A percentile compares a stretch with the other conserved stretches of the same genome.
Evolutionary conservation across 169 alveolate species (phyloP).

Genomic region (Babesia caballi): DNA sequence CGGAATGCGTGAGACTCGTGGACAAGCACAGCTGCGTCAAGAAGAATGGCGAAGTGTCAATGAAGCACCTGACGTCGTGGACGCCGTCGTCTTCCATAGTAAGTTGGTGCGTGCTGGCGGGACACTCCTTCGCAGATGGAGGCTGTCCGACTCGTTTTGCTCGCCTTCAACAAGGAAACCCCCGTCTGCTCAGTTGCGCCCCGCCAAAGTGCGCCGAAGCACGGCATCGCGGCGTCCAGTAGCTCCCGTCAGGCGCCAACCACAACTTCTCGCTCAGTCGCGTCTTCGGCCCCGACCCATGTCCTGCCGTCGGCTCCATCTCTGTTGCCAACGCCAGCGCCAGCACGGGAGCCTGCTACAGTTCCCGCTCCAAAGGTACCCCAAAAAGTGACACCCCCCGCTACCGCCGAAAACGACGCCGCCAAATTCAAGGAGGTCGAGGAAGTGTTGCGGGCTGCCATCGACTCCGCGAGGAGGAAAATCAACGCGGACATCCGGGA

Average conservation of each 20-base stretch:
- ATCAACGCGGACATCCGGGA: not conserved
- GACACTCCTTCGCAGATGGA: conserved; percentile 9
- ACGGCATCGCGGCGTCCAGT: no score
- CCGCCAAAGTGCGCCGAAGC: not conserved
- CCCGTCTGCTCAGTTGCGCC: conserved; percentile 25
- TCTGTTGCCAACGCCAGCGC: no score
- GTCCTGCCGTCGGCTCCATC: no score
- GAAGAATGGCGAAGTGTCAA: conserved; percentile 20
- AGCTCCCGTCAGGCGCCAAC: no score
- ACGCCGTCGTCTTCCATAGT: conserved; percentile 29
- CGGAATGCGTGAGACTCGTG: conserved; percentile 10
- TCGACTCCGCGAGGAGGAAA: not conserved
- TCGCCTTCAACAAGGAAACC: conserved; percentile 15
- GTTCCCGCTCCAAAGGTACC: no score
- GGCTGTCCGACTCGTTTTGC: conserved; percentile 7
- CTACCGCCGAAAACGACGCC: no score
- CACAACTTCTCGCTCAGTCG: no score
- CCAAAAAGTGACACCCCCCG: no score
- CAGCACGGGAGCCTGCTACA: no score
- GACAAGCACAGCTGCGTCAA: conserved; percentile 36
- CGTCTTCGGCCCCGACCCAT: no score
- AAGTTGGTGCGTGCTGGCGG: not conserved
- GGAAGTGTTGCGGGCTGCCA: not conserved
- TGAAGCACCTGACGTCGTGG: conserved; percentile 47
- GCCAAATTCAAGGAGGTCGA: no score